These are phyloP conservation scores for Lactarius trivialis DNA, from an alignment of 768 basidiomycete genomes.

Conservation along the genomic window DNA sequence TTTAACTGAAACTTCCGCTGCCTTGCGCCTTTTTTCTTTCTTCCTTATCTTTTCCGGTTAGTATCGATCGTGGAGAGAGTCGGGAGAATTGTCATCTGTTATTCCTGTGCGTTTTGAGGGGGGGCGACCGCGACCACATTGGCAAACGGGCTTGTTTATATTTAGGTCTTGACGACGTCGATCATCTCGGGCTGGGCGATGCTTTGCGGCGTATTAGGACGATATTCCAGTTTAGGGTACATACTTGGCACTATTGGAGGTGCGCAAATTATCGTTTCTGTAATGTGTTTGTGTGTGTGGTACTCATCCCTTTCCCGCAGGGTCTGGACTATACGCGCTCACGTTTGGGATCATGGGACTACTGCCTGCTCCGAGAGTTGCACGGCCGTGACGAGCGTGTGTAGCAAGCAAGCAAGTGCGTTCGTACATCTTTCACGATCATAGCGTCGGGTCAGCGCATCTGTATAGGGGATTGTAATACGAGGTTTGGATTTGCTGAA, in stretches of 20 bases:
- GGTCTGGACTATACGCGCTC: conserved; percentile 62
- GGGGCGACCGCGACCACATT: no score
- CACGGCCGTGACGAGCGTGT: conserved; percentile 7
- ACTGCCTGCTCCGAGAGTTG: conserved; percentile 47
- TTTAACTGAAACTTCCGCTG: conserved; percentile 25
- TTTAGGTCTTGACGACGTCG: conserved; percentile 49
- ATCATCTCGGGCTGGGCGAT: conserved; percentile 67
- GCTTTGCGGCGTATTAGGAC: conserved; percentile 55
- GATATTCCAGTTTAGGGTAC: conserved; percentile 61
- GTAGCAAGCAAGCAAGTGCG: neutral
- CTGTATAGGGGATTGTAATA: conserved; percentile 6
- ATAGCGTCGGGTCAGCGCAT: conserved; percentile 1
- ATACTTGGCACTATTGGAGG: conserved; percentile 51
- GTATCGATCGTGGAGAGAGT: conserved; percentile 72
- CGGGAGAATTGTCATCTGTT: conserved; percentile 57
- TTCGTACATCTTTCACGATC: neutral
- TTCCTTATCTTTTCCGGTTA: conserved; percentile 32
- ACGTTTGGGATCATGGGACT: conserved; percentile 71
- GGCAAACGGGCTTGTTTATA: no score
- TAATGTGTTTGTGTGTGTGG: conserved; percentile 41
- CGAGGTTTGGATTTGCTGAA: conserved; percentile 1
- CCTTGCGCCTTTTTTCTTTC: neutral
- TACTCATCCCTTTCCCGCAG: conserved; percentile 31
- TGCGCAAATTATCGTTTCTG: neutral
- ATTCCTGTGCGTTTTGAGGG: conserved; percentile 47